Evolutionary conservation across 345 rosid species (phyloP), one percentile per base, ranked within the genome.

Genomic region (Iberis pinnata): DNA sequence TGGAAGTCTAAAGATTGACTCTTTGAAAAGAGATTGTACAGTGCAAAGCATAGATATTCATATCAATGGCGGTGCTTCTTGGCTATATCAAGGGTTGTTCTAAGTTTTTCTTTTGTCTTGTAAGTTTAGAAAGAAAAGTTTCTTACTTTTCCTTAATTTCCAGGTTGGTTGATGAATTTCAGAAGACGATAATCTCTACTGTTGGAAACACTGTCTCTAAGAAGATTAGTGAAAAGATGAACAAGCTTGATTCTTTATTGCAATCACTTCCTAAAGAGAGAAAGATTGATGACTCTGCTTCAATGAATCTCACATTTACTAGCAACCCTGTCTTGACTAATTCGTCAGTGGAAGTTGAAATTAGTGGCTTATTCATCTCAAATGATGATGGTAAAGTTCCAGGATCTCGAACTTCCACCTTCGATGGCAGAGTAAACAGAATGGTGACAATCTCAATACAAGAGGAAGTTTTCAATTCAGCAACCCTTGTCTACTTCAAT

Each of bases 1-100:
- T 48, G 93, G 93, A 46, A 61, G 56, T 36, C 58, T 82, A 35
- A 74, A 67, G 74, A 65, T 88, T 26, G 60, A 60, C 16, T 54
- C 79, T 15, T 44, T 58, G 53, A 67, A 58, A 49, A 76, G 76
- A 55, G 70, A 67, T 43, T 80, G 89, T 61, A 49, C 58, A 22
- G 81, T 84, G 49, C 53, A 74, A 57, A 79, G 75, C 54, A 71
- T 88, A n/a, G 73, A 70, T 15, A 68, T 88, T 52, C 53, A 77
- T 25, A 38, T 88, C 43, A 73, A 80, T 38, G 96, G 96, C 12
- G 89, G 96, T 63, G 80, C 89, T 18, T 82, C 93, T 55, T 84
- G 94, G 96, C 84, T 88, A 16, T 88, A 84, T 71, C 82, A 82
- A 77, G 74, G 74, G 94, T 32, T 43, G 41, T 9, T 49, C 43